These are phyloP conservation scores for Inga laurina DNA, from an alignment of 306 rosid genomes.

Conservation along the genomic window DNA sequence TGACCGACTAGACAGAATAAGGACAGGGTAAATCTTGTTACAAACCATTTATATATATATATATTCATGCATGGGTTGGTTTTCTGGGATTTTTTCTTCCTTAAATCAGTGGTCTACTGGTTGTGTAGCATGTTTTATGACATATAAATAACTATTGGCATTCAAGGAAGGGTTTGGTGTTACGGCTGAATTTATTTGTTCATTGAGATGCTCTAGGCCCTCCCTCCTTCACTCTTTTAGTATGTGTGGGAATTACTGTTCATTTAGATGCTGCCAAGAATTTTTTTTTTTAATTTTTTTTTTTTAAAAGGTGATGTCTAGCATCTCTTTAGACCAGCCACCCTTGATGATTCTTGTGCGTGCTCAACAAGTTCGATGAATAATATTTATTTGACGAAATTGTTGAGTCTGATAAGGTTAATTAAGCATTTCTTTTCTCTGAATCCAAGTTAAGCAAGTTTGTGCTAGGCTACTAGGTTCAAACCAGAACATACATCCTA, in stretches of 20 bases:
- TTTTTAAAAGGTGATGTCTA: background rate
- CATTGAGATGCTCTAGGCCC: conserved; percentile 2
- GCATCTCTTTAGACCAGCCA: conserved; percentile 10
- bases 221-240: background rate
- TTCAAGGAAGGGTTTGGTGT: conserved; percentile 46
- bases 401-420: background rate
- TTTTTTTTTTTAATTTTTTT: background rate
- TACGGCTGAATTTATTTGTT: conserved; percentile 25
- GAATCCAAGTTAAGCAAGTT: background rate
- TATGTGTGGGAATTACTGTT: conserved; percentile 5
- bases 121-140: conserved; percentile 52
- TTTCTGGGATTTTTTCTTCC: conserved; percentile 36
- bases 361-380: background rate
- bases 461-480: background rate
- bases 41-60: background rate
- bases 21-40: conserved; percentile 51
- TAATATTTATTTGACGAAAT: background rate
- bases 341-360: background rate
- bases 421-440: background rate
- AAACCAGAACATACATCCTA: background rate
- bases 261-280: conserved; percentile 1
- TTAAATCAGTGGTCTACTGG: conserved; percentile 43
- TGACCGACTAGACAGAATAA: conserved; percentile 78
- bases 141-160: conserved; percentile 45
- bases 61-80: conserved; percentile 43